Base-by-base conservation (phyloP, 2,329 filamentous ascomycete genomes). In the Alternaria brassicicola region DNA sequence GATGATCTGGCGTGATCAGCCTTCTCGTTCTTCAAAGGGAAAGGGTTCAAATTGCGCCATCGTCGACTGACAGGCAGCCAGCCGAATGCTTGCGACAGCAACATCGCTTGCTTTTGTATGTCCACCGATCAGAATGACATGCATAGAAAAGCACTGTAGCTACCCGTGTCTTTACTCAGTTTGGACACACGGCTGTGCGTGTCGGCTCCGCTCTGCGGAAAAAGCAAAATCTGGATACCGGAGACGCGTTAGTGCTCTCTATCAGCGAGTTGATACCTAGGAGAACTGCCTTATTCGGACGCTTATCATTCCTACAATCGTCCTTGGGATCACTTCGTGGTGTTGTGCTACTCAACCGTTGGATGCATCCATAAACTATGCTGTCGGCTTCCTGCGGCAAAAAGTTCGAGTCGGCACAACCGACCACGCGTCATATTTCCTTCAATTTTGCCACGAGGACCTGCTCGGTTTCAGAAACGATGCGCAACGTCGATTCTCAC, bases 51-150 rank as follows among this genome's bases (percentile, higher is more conserved):
- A 36, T 35, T 43, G 35, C 21, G 46, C 45, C 45, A 33, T 30
- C 21, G 28, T 47, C 28, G 17, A 33, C 23, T 43, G 38, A 52
- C 36, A 25, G 28, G 36, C 38, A 17, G 21, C 23, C 38, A 17
- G 21, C 23, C 48, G 35, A 9, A 47, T 48, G 52, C 33, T 31
- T 41, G 42, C 23, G 25, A 25, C 28, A 26, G 17, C 23, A 35
- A 50, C 26, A n/a, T 35, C 36, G 28, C 23, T 55, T 50, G 45
- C 45, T 33, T 47, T 47, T 47, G 28, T 8, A 15, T 25, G 8
- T 33, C 30, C 35, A 43, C 45, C 45, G 45, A 55, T 55, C 36
- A 50, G 21, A 23, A 55, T 50, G 52, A 36, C 45, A 45, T 55
- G 28, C 52, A 50, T 41, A 45, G 26, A 50, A 13, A 50, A 25